Evolutionary conservation across 2,329 filamentous ascomycete genomes (phyloP).

Genomic region (Penicillium crustosum): DNA sequence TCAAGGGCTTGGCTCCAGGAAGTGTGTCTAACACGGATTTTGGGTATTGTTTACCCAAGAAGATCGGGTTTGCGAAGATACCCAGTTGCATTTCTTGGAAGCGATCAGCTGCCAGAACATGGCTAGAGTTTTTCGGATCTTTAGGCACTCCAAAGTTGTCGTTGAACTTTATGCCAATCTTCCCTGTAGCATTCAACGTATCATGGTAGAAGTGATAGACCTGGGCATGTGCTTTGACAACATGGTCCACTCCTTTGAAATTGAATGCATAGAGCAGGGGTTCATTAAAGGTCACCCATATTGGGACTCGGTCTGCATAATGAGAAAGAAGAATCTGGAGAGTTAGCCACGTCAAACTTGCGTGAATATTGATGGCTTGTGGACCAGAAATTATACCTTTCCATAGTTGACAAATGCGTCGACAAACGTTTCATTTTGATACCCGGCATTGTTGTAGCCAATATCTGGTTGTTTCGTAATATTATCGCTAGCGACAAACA

Average conservation of each 20-base stretch:
- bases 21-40: conserved; percentile 46
- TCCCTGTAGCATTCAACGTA: conserved; percentile 45
- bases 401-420: conserved; percentile 41
- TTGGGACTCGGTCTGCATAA: conserved; percentile 41
- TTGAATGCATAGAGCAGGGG: conserved; percentile 39
- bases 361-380: not conserved
- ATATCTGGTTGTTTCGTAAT: conserved; percentile 24
- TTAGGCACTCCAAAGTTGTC: conserved; percentile 54
- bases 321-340: conserved; percentile 35
- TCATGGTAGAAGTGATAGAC: conserved; percentile 45
- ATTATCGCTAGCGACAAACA: conserved; percentile 25
- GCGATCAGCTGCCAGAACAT: conserved; percentile 31
- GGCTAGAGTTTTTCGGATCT: conserved; percentile 31
- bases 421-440: conserved; percentile 46
- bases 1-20: conserved; percentile 48
- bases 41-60: conserved; percentile 48
- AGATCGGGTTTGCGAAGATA: conserved; percentile 47
- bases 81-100: conserved; percentile 40
- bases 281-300: conserved; percentile 47
- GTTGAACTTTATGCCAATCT: conserved; percentile 46
- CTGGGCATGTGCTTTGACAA: conserved; percentile 45
- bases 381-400: conserved; percentile 12
- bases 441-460: conserved; percentile 30
- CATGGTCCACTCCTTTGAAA: conserved; percentile 53
- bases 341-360: not conserved